Evolutionary conservation across 1,139 yeast species (phyloP).

Genomic region (Scheffersomyces titani): DNA sequence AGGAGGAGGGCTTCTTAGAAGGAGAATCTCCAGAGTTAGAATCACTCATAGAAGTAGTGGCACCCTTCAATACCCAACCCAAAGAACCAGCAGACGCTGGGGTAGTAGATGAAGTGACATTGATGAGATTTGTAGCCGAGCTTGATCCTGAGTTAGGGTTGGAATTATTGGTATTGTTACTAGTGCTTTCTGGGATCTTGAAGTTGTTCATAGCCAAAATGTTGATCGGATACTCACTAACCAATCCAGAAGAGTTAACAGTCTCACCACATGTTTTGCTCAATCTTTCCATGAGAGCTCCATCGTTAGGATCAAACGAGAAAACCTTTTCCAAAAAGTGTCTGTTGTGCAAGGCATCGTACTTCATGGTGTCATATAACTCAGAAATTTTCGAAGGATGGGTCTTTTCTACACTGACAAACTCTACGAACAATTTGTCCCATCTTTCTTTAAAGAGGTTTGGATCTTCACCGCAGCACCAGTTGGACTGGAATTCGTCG

Average conservation of each 20-base stretch:
- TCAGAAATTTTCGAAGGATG: slow-evolving; percentile 98
- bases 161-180: slow-evolving; percentile 10
- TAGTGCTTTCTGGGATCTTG: slow-evolving; percentile 43
- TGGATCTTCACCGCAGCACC: slow-evolving; percentile 99
- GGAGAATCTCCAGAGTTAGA: slow-evolving; percentile 27
- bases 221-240: slow-evolving; percentile 79
- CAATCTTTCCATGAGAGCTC: slow-evolving; percentile 38
- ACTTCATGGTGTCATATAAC: slow-evolving; percentile 96
- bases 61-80: slow-evolving; percentile 72
- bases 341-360: slow-evolving; percentile 94
- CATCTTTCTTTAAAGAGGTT: slow-evolving; percentile 88
- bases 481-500: slow-evolving; percentile 65
- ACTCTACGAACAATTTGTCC: slow-evolving; percentile 95
- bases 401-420: slow-evolving; percentile 89
- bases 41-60: slow-evolving; percentile 27
- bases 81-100: slow-evolving; percentile 64
- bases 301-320: slow-evolving; percentile 63
- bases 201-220: slow-evolving; percentile 76
- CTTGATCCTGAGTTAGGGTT: slow-evolving; percentile 12
- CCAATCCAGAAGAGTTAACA: slow-evolving; percentile 61
- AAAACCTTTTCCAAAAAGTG: slow-evolving; percentile 84
- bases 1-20: slow-evolving; percentile 12
- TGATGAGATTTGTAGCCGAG: slow-evolving; percentile 33
- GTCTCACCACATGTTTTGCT: slow-evolving; percentile 50
- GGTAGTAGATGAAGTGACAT: slow-evolving; percentile 23